Evolutionary conservation across 1,139 yeast genomes (phyloP).

Genomic region (Kluyveromyces sp.): DNA sequence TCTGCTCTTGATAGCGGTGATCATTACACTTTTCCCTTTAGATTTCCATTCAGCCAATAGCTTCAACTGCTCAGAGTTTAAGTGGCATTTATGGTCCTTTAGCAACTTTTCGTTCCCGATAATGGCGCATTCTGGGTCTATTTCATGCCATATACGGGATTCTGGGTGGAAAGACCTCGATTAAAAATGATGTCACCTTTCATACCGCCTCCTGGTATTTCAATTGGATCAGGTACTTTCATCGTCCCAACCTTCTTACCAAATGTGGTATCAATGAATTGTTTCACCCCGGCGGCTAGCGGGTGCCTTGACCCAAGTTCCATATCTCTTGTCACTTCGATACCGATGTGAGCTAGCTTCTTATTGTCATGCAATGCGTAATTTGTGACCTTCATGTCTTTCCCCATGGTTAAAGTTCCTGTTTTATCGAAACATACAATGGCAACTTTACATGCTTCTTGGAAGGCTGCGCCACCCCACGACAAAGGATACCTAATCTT

Average conservation of each 20-base stretch:
- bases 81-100: conserved; percentile 33
- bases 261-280: conserved; percentile 31
- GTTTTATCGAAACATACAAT: conserved; percentile 74
- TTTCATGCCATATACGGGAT: conserved; percentile 27
- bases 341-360: conserved; percentile 26
- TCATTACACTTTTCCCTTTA: conserved; percentile 55
- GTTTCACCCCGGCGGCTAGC: conserved; percentile 49
- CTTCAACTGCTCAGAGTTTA: conserved; percentile 30
- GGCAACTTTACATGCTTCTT: conserved; percentile 59
- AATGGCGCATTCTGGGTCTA: conserved; percentile 37
- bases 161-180: conserved; percentile 16
- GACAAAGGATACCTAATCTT: conserved; percentile 62
- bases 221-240: conserved; percentile 43
- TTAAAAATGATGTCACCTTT: conserved; percentile 36
- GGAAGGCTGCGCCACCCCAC: conserved; percentile 83
- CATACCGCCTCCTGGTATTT: conserved; percentile 54
- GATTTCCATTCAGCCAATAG: conserved; percentile 47
- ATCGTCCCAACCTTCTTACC: conserved; percentile 29
- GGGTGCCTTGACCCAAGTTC: conserved; percentile 69
- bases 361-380: conserved; percentile 28
- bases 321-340: conserved; percentile 50
- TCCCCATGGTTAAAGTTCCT: conserved; percentile 64
- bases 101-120: conserved; percentile 59
- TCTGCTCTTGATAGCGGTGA: conserved; percentile 41
- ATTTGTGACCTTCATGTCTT: conserved; percentile 52